These are phyloP conservation scores for Erythrophleum ivorense DNA, from an alignment of 331 rosid species.

Conservation along the genomic window DNA sequence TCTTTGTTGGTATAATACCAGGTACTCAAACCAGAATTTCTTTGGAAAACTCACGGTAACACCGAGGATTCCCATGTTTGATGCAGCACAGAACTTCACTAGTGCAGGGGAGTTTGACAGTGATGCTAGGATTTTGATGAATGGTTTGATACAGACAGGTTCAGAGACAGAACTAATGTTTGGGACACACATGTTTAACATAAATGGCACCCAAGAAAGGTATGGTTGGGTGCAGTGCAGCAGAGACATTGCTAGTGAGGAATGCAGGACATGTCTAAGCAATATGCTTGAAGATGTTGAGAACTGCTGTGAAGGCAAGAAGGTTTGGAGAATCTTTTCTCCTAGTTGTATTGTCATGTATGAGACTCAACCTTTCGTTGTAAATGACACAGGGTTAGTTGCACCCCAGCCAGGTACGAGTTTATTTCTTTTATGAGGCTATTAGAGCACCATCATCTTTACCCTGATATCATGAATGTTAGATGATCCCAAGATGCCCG, in stretches of 20 bases:
- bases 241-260: slow-evolving; percentile 46
- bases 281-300: slow-evolving; percentile 46
- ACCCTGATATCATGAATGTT: too few species aligned
- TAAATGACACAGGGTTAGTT: slow-evolving; percentile 16
- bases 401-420: slow-evolving; percentile 16
- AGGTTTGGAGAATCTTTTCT: slow-evolving; percentile 51
- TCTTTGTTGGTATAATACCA: background rate
- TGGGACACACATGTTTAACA: slow-evolving; percentile 49
- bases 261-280: slow-evolving; percentile 51
- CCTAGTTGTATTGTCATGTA: slow-evolving; percentile 52
- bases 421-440: background rate
- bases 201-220: slow-evolving; percentile 51
- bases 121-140: slow-evolving; percentile 49
- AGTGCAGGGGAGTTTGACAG: slow-evolving; percentile 51
- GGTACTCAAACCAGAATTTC: slow-evolving; percentile 45
- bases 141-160: slow-evolving; percentile 46
- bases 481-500: background rate
- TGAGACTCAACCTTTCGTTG: slow-evolving; percentile 50
- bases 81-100: slow-evolving; percentile 36
- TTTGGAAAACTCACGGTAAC: slow-evolving; percentile 34
- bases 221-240: slow-evolving; percentile 55
- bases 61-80: slow-evolving; percentile 50
- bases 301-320: slow-evolving; percentile 42
- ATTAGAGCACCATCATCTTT: too few species aligned
- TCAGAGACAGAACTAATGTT: slow-evolving; percentile 36